Conservation (phyloP, 257 asterid genomes). For the Lycium ferocissimum region DNA sequence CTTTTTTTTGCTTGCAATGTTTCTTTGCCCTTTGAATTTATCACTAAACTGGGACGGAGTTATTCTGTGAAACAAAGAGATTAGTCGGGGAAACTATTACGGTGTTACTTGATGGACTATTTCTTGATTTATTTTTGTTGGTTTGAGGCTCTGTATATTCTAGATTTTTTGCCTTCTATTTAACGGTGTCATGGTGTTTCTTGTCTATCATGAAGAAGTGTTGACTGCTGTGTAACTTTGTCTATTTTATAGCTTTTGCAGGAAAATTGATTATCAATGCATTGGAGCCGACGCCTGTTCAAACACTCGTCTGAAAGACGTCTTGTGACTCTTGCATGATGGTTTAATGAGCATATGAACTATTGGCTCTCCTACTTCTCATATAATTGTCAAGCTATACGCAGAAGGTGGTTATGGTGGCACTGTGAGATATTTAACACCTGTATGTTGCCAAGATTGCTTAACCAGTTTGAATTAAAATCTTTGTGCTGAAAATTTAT, state of each 20-base stretch:
- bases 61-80: neutral
- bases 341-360: neutral
- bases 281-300: neutral
- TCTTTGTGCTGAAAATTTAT: neutral
- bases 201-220: neutral
- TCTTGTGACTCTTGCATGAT: constrained; percentile 2
- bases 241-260: constrained; percentile 2
- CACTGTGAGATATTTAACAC: neutral
- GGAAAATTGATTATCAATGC: constrained; percentile 8
- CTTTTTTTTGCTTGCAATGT: neutral
- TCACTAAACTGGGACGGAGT: neutral
- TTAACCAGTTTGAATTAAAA: neutral
- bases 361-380: neutral
- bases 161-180: neutral
- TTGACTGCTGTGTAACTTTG: neutral
- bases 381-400: neutral
- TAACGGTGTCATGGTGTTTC: neutral
- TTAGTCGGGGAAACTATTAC: neutral
- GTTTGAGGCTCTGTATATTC: neutral
- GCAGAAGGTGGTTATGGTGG: neutral
- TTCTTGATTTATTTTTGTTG: neutral
- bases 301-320: neutral
- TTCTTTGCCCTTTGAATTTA: neutral
- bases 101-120: neutral
- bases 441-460: neutral